Evolutionary conservation across 257 asterid species (phyloP).

Genomic region (Solanum infundibuliforme): DNA sequence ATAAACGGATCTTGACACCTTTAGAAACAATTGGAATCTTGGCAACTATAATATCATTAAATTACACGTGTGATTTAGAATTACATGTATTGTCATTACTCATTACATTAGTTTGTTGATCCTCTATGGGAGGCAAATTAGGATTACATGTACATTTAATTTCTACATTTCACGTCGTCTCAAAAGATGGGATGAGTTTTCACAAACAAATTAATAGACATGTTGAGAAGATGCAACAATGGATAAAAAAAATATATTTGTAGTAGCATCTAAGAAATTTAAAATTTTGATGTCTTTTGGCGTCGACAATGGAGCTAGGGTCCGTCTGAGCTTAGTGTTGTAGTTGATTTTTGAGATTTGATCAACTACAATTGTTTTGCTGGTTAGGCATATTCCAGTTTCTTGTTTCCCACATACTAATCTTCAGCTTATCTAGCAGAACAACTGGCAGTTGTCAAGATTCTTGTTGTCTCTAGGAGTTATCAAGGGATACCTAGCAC

Average conservation of each 20-base stretch:
- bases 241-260: not conserved
- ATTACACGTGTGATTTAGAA: not conserved
- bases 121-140: too few relatives aligned
- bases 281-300: not conserved
- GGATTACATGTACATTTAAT: not conserved
- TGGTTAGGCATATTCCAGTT: not conserved
- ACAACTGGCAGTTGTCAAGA: not conserved
- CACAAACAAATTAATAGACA: not conserved
- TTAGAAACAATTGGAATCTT: not conserved
- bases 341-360: not conserved
- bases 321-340: not conserved
- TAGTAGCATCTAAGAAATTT: not conserved
- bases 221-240: not conserved
- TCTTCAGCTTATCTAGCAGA: not conserved
- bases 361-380: not conserved
- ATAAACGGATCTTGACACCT: not conserved
- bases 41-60: not conserved
- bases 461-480: not conserved
- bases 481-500: not conserved
- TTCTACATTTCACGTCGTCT: not conserved
- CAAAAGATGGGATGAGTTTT: not conserved
- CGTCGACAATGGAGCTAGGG: not conserved
- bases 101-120: not conserved
- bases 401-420: not conserved
- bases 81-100: not conserved